Evolutionary conservation across 2,329 filamentous ascomycete species (phyloP).

Genomic region (Raffaelea albimanens): DNA sequence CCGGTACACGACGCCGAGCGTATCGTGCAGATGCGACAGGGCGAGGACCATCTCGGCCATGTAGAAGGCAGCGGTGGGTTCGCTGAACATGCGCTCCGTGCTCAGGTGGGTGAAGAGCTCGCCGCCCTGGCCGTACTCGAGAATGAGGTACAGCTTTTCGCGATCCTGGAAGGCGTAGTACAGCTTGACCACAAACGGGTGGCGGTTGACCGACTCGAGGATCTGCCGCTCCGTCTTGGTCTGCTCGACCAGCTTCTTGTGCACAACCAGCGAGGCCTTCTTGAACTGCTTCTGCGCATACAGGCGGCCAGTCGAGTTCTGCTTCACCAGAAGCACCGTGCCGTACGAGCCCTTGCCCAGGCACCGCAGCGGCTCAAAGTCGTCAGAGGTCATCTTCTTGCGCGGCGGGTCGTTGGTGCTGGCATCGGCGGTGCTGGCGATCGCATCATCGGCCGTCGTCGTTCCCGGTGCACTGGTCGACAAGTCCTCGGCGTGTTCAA

Average conservation of each 20-base stretch:
- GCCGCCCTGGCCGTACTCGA: slow-evolving; percentile 94
- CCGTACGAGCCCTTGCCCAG: slow-evolving; percentile 95
- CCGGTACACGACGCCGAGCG: slow-evolving; percentile 88
- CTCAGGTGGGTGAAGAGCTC: slow-evolving; percentile 94
- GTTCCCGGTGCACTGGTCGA: not conserved
- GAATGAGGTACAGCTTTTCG: slow-evolving; percentile 92
- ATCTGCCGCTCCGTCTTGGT: slow-evolving; percentile 95
- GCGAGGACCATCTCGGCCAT: slow-evolving; percentile 97
- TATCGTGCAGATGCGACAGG: slow-evolving; percentile 83
- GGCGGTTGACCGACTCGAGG: slow-evolving; percentile 88
- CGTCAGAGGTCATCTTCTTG: slow-evolving; percentile 82
- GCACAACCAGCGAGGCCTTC: slow-evolving; percentile 89
- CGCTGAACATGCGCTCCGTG: slow-evolving; percentile 89
- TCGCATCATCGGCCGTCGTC: not conserved
- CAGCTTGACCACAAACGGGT: slow-evolving; percentile 95
- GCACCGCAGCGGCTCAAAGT: slow-evolving; percentile 85
- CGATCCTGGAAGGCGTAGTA: slow-evolving; percentile 98
- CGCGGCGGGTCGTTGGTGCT: slow-evolving; percentile 19
- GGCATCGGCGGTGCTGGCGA: not conserved
- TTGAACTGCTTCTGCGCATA: slow-evolving; percentile 99
- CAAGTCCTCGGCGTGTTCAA: not conserved
- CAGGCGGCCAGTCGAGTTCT: slow-evolving; percentile 74
- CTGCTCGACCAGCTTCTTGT: slow-evolving; percentile 93
- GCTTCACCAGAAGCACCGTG: slow-evolving; percentile 88
- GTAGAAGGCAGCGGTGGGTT: slow-evolving; percentile 87